Evolutionary conservation across 2,329 filamentous ascomycete genomes (phyloP), one percentile per base, ranked within the genome.

Genomic region (Alternaria sp.): DNA sequence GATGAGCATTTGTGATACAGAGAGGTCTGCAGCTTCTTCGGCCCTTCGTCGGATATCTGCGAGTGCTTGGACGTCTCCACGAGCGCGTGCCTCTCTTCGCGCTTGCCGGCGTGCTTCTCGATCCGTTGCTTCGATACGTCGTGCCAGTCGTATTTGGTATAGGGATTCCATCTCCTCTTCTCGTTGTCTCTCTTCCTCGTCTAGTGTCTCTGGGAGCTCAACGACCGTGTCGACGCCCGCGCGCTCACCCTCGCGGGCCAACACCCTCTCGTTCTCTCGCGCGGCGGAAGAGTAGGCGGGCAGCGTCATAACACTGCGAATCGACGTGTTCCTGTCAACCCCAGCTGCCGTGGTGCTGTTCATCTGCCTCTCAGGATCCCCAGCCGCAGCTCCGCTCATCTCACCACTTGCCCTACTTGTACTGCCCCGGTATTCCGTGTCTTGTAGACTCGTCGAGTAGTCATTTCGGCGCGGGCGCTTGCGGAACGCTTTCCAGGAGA

Each of bases 221-320:
- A 98, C 81, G 0, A 99, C 93, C 4, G 92, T 87, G 71, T 99
- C 95, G 70, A 99, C 93, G 8, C 95, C 95, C 54, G 86, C 94
- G 62, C 95, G 87, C 76, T 99, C 95, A 51, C 95, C 95, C 78
- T 97, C 95, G 5, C 94, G 87, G 8, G 89, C 95, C 49, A 98
- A 84, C 2, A 97, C 89, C 68, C 90, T 89, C 78, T 99, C 95
- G 46, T 88, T 89, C 20, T 91, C 89, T 51, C 87, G 85, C 0
- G 93, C 88, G 28, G 87, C 88, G 16, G 85, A 86, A 3, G 91
- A 90, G 78, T 99, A 99, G 0, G 92, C 87, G 0, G 95, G 95
- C 3, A 99, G 82, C 0, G 95, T 98, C 86, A 97, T 95, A 57
- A 98, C 89, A n/a, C 93, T 97, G 57, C 94, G 90, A 46, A 98